These are phyloP conservation scores for Aspergillus olivimuriae DNA, from an alignment of 495 filamentous ascomycete genomes.

Conservation along the genomic window DNA sequence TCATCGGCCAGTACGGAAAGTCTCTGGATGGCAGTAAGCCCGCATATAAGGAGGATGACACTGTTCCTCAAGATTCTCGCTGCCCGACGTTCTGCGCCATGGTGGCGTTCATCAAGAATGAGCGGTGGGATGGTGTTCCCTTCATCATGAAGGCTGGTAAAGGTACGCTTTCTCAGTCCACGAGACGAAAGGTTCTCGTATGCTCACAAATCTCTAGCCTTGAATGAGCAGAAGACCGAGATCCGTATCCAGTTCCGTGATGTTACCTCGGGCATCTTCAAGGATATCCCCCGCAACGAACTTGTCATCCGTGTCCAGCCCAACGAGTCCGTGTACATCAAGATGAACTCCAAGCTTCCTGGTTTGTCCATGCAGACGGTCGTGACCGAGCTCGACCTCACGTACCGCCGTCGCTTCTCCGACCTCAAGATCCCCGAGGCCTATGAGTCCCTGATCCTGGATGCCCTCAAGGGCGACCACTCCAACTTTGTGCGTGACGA, in stretches of 20 bases:
- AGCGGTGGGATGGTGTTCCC: slow-evolving; percentile 98
- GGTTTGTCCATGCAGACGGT: slow-evolving; percentile 99
- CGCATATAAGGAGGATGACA: slow-evolving; percentile 97
- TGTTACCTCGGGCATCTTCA: slow-evolving; percentile 98
- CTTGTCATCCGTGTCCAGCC: slow-evolving; percentile 99
- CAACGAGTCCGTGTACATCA: slow-evolving; percentile 99
- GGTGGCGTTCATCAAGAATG: slow-evolving; percentile 98
- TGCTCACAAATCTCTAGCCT: slow-evolving; percentile 41
- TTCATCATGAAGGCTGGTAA: slow-evolving; percentile 99
- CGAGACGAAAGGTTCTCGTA: background rate
- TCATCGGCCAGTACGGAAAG: slow-evolving; percentile 97
- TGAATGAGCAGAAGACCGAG: slow-evolving; percentile 99
- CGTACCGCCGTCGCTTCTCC: slow-evolving; percentile 96
- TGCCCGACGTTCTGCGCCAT: slow-evolving; percentile 98
- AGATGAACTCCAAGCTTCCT: slow-evolving; percentile 99
- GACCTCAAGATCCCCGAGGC: slow-evolving; percentile 99
- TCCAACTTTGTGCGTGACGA: slow-evolving; percentile 99
- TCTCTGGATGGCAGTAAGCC: slow-evolving; percentile 97
- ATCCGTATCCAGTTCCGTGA: slow-evolving; percentile 99
- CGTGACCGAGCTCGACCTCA: slow-evolving; percentile 96
- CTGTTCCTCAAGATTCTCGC: slow-evolving; percentile 92
- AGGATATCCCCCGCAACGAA: slow-evolving; percentile 98
- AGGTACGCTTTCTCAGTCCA: slow-evolving; percentile 36
- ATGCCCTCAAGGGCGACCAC: slow-evolving; percentile 98
- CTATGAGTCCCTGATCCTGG: slow-evolving; percentile 95